A percentile compares a stretch with the other conserved stretches of the same genome.
phyloP scores from a whole-genome alignment of 352 stramenopile species.

The Paralagenidium karlingii region DNA sequence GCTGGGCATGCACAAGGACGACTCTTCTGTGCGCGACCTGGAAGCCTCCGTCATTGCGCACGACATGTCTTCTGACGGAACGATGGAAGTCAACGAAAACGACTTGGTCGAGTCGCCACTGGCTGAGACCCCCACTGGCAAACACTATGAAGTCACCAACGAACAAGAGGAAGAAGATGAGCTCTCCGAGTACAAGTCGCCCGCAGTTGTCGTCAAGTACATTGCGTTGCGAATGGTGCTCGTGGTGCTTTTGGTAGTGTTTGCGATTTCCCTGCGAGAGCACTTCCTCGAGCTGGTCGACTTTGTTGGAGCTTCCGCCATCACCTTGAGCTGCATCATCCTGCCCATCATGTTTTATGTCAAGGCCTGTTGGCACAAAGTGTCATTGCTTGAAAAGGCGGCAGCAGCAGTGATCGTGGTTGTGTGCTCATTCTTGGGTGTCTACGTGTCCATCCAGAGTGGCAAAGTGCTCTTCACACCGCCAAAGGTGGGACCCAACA shows the following conservation, averaged over 20 bases:
- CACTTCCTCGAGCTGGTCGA: slow-evolving; percentile 2
- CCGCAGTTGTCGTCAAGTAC: slow-evolving; percentile 1
- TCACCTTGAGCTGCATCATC: slow-evolving; percentile 6
- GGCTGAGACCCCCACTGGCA: no score
- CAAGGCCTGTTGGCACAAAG: slow-evolving; percentile 1
- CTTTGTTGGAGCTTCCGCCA: slow-evolving; percentile 5
- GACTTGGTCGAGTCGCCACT: background rate
- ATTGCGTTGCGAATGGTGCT: background rate
- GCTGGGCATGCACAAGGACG: slow-evolving; percentile 5
- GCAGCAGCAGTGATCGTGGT: background rate
- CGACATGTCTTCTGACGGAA: background rate
- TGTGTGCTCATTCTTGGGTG: background rate
- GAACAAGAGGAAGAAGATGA: no score
- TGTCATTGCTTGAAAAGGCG: background rate
- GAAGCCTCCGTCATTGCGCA: background rate
- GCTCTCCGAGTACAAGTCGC: background rate
- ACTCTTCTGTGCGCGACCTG: background rate
- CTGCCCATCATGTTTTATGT: slow-evolving; percentile 7
- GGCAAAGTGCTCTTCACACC: slow-evolving; percentile 6
- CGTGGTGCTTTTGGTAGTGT: background rate
- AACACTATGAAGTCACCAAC: no score
- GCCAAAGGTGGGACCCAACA: background rate
- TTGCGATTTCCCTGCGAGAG: slow-evolving; percentile 1
- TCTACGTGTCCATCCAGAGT: background rate
- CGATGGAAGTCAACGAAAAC: background rate